Conservation (phyloP, 2,329 filamentous ascomycete species). For the Epichloe brachyelytri region DNA sequence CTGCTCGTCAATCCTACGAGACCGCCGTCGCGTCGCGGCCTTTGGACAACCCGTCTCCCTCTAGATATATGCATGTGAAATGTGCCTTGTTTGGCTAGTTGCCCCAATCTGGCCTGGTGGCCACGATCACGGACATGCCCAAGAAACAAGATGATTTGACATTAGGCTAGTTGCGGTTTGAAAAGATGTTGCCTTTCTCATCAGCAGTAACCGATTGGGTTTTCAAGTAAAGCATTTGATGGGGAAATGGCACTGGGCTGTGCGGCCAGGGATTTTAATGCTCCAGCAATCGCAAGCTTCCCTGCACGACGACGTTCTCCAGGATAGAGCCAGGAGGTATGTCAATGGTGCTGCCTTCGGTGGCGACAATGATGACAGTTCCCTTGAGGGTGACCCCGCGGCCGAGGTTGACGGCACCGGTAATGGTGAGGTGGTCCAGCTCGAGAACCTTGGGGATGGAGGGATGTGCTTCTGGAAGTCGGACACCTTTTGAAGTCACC, state of each 20-base stretch:
- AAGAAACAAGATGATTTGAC: not conserved
- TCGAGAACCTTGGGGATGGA: slow-evolving; percentile 86
- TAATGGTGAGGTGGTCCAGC: slow-evolving; percentile 92
- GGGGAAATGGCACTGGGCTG: not conserved
- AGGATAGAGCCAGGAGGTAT: slow-evolving; percentile 92
- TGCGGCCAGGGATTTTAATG: slow-evolving; percentile 31
- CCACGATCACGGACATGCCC: not conserved
- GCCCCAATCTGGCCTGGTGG: not conserved
- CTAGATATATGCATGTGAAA: not conserved
- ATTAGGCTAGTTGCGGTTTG: not conserved
- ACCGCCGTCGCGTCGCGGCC: not conserved
- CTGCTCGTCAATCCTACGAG: not conserved
- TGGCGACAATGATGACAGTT: slow-evolving; percentile 97
- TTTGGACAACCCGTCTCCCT: not conserved
- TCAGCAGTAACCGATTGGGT: not conserved
- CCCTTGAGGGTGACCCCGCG: slow-evolving; percentile 94
- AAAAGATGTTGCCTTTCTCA: not conserved
- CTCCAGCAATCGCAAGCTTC: slow-evolving; percentile 67
- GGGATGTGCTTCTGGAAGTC: slow-evolving; percentile 80
- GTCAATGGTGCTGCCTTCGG: slow-evolving; percentile 95
- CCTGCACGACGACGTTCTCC: slow-evolving; percentile 98
- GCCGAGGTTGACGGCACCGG: slow-evolving; percentile 90
- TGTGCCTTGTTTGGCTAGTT: not conserved
- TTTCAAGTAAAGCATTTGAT: not conserved
- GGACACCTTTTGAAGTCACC: slow-evolving; percentile 99